Conservation (phyloP, 495 filamentous ascomycete genomes). For the Penicillium diatomitis region DNA sequence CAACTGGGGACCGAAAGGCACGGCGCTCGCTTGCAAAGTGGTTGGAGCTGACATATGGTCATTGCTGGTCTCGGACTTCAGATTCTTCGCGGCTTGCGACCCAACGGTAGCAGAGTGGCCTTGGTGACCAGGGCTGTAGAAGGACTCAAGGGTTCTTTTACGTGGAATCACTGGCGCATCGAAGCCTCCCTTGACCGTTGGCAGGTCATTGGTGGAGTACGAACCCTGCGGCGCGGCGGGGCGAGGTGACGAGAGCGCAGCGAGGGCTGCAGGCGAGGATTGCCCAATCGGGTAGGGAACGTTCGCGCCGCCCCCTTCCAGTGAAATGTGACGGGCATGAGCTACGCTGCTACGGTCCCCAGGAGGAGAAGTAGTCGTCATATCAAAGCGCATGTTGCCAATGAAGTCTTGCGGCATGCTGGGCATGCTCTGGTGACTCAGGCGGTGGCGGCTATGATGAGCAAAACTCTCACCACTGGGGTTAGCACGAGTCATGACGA, state of each 20-base stretch:
- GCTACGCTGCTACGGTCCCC: slow-evolving; percentile 13
- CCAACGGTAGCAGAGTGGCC: too few species aligned
- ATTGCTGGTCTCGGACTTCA: slow-evolving; percentile 38
- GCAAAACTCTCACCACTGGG: slow-evolving; percentile 29
- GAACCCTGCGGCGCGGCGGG: slow-evolving; percentile 58
- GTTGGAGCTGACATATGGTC: slow-evolving; percentile 48
- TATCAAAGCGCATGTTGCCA: slow-evolving; percentile 30
- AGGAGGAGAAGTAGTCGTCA: slow-evolving; percentile 14
- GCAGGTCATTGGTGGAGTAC: slow-evolving; percentile 82
- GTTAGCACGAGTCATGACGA: too few species aligned
- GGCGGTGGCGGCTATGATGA: slow-evolving; percentile 64
- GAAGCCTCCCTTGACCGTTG: slow-evolving; percentile 64
- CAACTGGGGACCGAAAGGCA: slow-evolving; percentile 53
- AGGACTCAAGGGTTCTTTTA: slow-evolving; percentile 62
- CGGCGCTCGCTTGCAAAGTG: slow-evolving; percentile 66
- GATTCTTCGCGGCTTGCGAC: slow-evolving; percentile 46
- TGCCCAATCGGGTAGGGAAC: slow-evolving; percentile 21
- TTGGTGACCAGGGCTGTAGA: slow-evolving; percentile 13
- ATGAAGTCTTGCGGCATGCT: slow-evolving; percentile 61
- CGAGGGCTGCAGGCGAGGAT: slow-evolving; percentile 13
- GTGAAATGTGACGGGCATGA: slow-evolving; percentile 21
- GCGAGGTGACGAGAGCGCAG: slow-evolving; percentile 20
- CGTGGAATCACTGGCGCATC: slow-evolving; percentile 44
- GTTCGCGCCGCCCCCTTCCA: too few species aligned
- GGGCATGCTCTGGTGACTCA: slow-evolving; percentile 72